phyloP scores from a whole-genome alignment of 768 basidiomycete species.

The Tulasnella sp. region DNA sequence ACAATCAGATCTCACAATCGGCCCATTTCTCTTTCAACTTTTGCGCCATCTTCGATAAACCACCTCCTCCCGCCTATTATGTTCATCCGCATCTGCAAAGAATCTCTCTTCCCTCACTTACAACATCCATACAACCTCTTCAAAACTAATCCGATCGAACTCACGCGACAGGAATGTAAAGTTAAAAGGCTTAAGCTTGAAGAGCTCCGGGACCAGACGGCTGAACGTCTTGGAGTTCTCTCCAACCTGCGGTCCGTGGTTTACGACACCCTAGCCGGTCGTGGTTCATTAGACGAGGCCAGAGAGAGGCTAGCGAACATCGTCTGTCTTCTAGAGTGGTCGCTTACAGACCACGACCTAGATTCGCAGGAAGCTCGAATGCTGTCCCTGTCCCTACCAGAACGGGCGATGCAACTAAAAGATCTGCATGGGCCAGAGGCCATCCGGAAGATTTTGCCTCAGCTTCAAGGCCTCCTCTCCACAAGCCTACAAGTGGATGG shows the following conservation, averaged over 20 bases:
- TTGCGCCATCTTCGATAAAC: constrained; percentile 39
- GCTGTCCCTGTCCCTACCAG: constrained; percentile 18
- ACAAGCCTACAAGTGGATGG: constrained; percentile 25
- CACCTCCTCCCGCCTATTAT: constrained; percentile 38
- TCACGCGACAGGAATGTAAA: constrained; percentile 56
- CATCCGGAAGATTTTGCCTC: constrained; percentile 20
- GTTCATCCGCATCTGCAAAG: constrained; percentile 32
- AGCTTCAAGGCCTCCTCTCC: constrained; percentile 25
- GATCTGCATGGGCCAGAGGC: constrained; percentile 7
- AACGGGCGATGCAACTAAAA: constrained; percentile 5
- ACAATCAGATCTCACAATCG: constrained; percentile 18
- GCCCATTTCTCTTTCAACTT: constrained; percentile 36
- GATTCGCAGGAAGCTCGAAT: constrained; percentile 8
- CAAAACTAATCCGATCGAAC: constrained; percentile 42
- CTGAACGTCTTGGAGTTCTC: constrained; percentile 54
- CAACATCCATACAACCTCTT: constrained; percentile 41
- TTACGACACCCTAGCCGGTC: constrained; percentile 13
- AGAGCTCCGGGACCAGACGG: constrained; percentile 53
- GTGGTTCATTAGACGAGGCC: background rate
- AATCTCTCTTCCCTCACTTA: constrained; percentile 50
- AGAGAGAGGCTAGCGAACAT: background rate
- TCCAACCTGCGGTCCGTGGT: constrained; percentile 38
- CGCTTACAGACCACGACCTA: constrained; percentile 22
- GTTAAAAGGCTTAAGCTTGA: constrained; percentile 50
- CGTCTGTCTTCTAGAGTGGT: constrained; percentile 26